Evolutionary conservation across 2,329 filamentous ascomycete genomes (phyloP), one percentile per base, ranked within the genome.

Genomic region (Escovopsis sp.): DNA sequence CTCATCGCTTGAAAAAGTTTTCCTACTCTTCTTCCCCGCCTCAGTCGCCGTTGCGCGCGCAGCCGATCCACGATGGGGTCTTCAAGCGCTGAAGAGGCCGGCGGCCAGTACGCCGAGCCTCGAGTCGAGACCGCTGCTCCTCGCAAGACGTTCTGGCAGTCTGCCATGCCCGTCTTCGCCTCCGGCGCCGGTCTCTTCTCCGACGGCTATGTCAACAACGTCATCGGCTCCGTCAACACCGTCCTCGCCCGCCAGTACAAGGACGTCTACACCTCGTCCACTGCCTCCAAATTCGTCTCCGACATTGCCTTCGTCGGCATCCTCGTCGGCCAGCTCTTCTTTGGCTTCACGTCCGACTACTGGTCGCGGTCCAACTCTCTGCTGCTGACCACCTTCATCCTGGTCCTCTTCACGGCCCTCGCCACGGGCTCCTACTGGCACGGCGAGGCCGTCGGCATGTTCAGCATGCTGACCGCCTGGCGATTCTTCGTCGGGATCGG

Each of bases 171-270:
- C 12, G 80, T 85, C 1, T 78, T 94, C 46, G 86, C 86, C 30
- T 93, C 85, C 50, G 87, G 87, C 43, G 82, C 86, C 35, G 87
- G 87, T 48, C 67, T 94, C 2, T 94, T 94, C 58, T 86, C 79
- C 17, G 87, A 94, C 55, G 87, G 87, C 13, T 94, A 94, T 55
- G 72, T 94, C 52, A 92, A 93, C 58, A 85, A 83, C 49, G 82
- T 93, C 43, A 94, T 94, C 46, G 85, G 87, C 5, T 82, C 80
- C 3, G 86, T 94, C 39, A 82, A 79, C 47, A 92, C 85, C 2
- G 74, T 86, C 39, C 70, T 94, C 6, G 56, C 53, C 15, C 58
- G 54, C 1, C 67, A 92, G 46, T 94, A 94, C 50, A 70, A 70
- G 28, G 58, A 66, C 1, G 56, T 69, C n/a, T 94, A 86, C 57